Base-by-base conservation (phyloP, 306 rosid species). In the Rosa persica region DNA sequence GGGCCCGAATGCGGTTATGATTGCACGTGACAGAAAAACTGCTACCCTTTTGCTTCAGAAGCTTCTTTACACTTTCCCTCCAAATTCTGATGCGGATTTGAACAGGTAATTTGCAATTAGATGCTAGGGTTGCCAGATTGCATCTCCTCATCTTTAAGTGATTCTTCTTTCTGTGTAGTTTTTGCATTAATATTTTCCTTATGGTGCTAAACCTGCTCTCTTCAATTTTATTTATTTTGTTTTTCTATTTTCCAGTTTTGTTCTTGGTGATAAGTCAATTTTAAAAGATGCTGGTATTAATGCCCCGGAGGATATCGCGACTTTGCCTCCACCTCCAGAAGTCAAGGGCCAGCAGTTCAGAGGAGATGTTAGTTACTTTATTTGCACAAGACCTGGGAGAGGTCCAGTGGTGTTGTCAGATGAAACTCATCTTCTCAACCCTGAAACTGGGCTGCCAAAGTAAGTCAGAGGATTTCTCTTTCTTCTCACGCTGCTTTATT, bases 1-100 rank as follows among this genome's bases (percentile, higher is more conserved):
- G n/a, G 98, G 98, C 60, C 97, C 98, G 6, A 94, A 94, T 80
- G 97, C 98, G 0, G 98, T 94, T 80, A 77, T 94, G 51, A 89
- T 94, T 58, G 98, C 98, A 42, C 97, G 97, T 46, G 80, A 92
- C 67, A 87, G 98, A 73, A 75, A 94, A 88, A 78, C 93, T 55
- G 97, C 98, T 55, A 66, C 93, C 77, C 87, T 83, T 78, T 90
- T 94, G 90, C 82, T 94, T 86, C 95, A 89, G 86, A 90, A 88
- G 89, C 85, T 94, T 75, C 95, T 94, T 22, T 94, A 86, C 93
- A 84, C 88, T 85, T 94, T 94, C 55, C 98, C 98, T 76, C 98
- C 98, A 76, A 88, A 77, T 78, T 78, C 97, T 36, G 96, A 87
- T 85, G 82, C 82, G 4, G 97, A 90, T 76, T 86, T 94, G 73